Evolutionary conservation across 192 early-diverging fungal species (phyloP), one percentile per base, ranked within the genome.

Genomic region (Mortierella alpina): DNA sequence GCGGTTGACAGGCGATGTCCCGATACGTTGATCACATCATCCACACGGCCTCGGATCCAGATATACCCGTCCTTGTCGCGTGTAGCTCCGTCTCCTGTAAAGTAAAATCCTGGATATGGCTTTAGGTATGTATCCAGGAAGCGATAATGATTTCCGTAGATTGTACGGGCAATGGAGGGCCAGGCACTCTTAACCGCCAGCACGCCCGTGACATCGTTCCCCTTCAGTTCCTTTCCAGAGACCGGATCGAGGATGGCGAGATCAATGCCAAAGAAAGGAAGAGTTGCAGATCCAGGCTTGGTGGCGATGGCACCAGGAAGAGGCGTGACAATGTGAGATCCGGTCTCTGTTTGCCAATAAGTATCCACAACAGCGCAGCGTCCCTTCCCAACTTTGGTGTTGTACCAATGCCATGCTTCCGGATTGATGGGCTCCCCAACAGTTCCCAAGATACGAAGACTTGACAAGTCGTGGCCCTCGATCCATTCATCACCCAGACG

Each of bases 391-490:
- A 99, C 93, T 20, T 95, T 90, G 42, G 94, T 88, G 87, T 96
- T 87, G 88, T 99, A 99, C 97, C 97, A 99, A 63, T 90, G 84
- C 97, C 97, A 99, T 7, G 97, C 96, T 74, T 98, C 96, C 48
- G 96, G 95, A 83, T 98, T 96, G 84, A 99, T 99, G 62, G 97
- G 97, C 86, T 99, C 97, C 53, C 97, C 97, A 15, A 99, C 97
- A 22, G 95, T 93, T 51, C 96, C 97, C 20, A 99, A 90, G 41
- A 98, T 90, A 65, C 96, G 91, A 48, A 99, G 89, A n/a, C 91
- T 88, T 49, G 90, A 91, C 60, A 99, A 86, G 52, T 95, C 91
- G 86, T 93, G 92, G 44, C 87, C 86, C 63, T 89, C 85, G 20
- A 97, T 88, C 84, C 86, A 88, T 15, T 92, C 84, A 63, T 96